A percentile compares a stretch with the other conserved stretches of the same genome.
Evolutionary conservation across 140 eudicot genomes (phyloP).

Genomic region (Ambrosia hybrid): DNA sequence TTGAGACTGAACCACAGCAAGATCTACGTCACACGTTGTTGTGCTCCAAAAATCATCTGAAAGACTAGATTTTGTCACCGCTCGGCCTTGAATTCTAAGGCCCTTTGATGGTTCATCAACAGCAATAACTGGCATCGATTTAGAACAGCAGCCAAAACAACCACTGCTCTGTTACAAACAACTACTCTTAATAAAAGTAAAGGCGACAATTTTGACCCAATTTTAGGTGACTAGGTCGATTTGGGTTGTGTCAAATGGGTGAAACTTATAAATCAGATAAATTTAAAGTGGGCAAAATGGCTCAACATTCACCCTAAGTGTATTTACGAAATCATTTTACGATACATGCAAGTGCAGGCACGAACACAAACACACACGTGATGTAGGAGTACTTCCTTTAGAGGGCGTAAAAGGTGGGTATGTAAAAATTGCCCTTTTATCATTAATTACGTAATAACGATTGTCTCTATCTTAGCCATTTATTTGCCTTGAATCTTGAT

Average conservation of each 20-base stretch:
- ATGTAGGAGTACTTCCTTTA: too few species aligned
- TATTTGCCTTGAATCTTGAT: too few species aligned
- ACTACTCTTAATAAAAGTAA: slow-evolving; percentile 17
- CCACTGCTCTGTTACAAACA: slow-evolving; percentile 65
- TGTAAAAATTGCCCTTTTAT: too few species aligned
- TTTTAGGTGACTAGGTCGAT: background rate
- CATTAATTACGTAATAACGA: too few species aligned
- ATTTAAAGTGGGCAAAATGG: background rate
- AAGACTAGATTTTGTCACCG: slow-evolving; percentile 36
- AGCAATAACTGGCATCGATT: slow-evolving; percentile 43
- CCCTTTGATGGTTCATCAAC: slow-evolving; percentile 60
- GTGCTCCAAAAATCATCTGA: slow-evolving; percentile 79
- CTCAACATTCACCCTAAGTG: background rate
- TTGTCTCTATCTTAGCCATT: too few species aligned
- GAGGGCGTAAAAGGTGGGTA: too few species aligned
- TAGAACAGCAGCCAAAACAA: slow-evolving; percentile 58
- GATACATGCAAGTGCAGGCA: background rate
- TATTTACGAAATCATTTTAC: background rate
- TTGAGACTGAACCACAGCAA: slow-evolving; percentile 44
- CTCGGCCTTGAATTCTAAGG: slow-evolving; percentile 45
- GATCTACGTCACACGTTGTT: slow-evolving; percentile 53
- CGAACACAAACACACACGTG: background rate
- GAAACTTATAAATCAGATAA: too few species aligned
- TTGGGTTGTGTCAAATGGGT: background rate
- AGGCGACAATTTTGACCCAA: background rate